Evolutionary conservation across 2,329 filamentous ascomycete genomes (phyloP).

Genomic region (Aspergillus quadricinctus): DNA sequence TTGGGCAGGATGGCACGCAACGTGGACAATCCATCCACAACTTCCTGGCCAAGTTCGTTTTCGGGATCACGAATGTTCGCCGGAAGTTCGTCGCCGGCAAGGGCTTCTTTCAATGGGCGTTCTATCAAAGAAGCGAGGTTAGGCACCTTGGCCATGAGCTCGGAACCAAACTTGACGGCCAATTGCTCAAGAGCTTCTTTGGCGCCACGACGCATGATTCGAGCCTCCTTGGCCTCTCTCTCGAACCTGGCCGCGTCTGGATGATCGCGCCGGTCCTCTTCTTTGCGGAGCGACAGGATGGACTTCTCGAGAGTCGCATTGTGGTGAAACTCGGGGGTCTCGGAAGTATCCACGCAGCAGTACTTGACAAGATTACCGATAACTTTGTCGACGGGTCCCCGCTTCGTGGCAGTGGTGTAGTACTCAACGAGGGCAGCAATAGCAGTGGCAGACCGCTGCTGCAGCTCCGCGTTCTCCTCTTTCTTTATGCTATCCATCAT

Average conservation of each 20-base stretch:
- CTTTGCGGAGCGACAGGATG: slow-evolving; percentile 91
- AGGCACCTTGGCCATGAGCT: slow-evolving; percentile 77
- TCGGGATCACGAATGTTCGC: slow-evolving; percentile 68
- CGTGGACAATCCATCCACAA: slow-evolving; percentile 90
- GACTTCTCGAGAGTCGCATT: slow-evolving; percentile 73
- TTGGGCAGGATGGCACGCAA: slow-evolving; percentile 92
- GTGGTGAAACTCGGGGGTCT: slow-evolving; percentile 89
- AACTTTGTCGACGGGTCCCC: slow-evolving; percentile 88
- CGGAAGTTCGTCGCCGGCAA: slow-evolving; percentile 64
- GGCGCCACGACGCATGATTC: slow-evolving; percentile 85
- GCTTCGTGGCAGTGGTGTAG: slow-evolving; percentile 74
- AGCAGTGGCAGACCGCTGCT: slow-evolving; percentile 78
- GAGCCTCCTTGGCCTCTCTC: slow-evolving; percentile 78
- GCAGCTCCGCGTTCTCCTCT: slow-evolving; percentile 85
- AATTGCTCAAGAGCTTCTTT: slow-evolving; percentile 92
- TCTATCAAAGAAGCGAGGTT: slow-evolving; percentile 79
- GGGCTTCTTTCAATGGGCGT: slow-evolving; percentile 69
- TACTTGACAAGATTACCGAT: slow-evolving; percentile 95
- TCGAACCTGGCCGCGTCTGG: slow-evolving; percentile 87
- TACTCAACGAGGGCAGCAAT: slow-evolving; percentile 82
- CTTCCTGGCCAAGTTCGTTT: slow-evolving; percentile 76
- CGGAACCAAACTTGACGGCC: slow-evolving; percentile 69
- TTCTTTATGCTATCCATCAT: slow-evolving; percentile 98
- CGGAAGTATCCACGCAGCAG: slow-evolving; percentile 94
- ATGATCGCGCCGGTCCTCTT: slow-evolving; percentile 92